These are phyloP conservation scores for Cerrena zonata DNA, from an alignment of 1,284 basidiomycete genomes.

Conservation along the genomic window DNA sequence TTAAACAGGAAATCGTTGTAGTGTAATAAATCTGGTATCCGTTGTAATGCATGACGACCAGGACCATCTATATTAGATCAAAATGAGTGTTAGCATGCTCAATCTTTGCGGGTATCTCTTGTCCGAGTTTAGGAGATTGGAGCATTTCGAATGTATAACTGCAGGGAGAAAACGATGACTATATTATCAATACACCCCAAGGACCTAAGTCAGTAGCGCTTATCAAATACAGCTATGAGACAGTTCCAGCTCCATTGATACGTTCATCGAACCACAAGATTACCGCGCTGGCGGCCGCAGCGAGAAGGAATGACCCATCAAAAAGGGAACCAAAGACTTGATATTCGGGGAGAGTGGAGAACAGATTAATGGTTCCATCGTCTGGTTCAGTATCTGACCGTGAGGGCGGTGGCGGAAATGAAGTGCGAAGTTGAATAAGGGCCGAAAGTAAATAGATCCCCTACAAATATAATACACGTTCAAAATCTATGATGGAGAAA, in stretches of 20 bases:
- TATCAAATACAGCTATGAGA: too few relatives aligned
- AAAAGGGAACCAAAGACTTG: slow-evolving; percentile 69
- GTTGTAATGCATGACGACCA: too few relatives aligned
- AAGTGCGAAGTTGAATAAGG: slow-evolving; percentile 68
- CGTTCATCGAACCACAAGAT: slow-evolving; percentile 44
- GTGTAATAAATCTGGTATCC: too few relatives aligned
- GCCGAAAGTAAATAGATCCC: slow-evolving; percentile 75
- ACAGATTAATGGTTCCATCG: slow-evolving; percentile 45
- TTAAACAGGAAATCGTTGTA: too few relatives aligned
- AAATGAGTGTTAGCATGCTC: too few relatives aligned
- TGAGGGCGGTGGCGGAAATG: slow-evolving; percentile 54
- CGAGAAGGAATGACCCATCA: slow-evolving; percentile 61
- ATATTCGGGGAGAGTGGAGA: slow-evolving; percentile 66
- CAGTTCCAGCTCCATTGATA: slow-evolving; percentile 16
- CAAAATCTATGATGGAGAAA: neutral
- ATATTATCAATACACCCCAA: too few relatives aligned
- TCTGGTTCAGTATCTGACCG: slow-evolving; percentile 20
- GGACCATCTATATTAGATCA: too few relatives aligned
- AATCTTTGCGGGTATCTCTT: too few relatives aligned
- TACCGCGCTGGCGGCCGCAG: slow-evolving; percentile 41
- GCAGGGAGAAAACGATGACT: too few relatives aligned
- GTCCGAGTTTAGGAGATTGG: too few relatives aligned
- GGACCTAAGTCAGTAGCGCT: too few relatives aligned
- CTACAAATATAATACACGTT: slow-evolving; percentile 30
- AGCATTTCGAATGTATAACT: too few relatives aligned